These are phyloP conservation scores for Paracoccidioides brasiliensis DNA, from an alignment of 2,329 filamentous ascomycete species.

Conservation along the genomic window DNA sequence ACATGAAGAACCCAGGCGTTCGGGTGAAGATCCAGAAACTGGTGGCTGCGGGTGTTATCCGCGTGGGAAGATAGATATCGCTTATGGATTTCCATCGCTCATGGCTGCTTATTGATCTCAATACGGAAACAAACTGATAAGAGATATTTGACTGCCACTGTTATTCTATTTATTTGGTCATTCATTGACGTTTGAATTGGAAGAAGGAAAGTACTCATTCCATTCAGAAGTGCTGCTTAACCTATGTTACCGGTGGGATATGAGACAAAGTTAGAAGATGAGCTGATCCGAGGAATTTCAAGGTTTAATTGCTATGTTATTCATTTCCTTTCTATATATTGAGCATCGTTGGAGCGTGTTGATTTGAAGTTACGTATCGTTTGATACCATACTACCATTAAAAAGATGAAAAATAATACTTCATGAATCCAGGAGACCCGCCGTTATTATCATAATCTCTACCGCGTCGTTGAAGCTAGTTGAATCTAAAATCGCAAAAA, in stretches of 20 bases:
- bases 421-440: neutral
- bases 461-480: neutral
- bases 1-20: constrained; percentile 87
- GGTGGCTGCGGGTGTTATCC: constrained; percentile 82
- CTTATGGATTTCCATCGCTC: neutral
- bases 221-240: neutral
- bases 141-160: neutral
- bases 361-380: neutral
- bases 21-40: constrained; percentile 87
- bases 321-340: neutral
- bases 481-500: no score
- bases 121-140: neutral
- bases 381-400: neutral
- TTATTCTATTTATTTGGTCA: neutral
- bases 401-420: neutral
- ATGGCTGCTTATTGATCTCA: neutral
- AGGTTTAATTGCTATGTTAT: neutral
- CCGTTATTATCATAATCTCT: neutral
- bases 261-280: neutral
- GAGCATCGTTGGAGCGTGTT: neutral
- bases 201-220: neutral
- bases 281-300: neutral
- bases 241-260: neutral
- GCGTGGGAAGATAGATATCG: constrained; percentile 45
- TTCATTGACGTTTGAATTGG: neutral